These are phyloP conservation scores for Pseudonectria foliicola DNA, from an alignment of 2,329 filamentous ascomycete genomes.

Conservation along the genomic window DNA sequence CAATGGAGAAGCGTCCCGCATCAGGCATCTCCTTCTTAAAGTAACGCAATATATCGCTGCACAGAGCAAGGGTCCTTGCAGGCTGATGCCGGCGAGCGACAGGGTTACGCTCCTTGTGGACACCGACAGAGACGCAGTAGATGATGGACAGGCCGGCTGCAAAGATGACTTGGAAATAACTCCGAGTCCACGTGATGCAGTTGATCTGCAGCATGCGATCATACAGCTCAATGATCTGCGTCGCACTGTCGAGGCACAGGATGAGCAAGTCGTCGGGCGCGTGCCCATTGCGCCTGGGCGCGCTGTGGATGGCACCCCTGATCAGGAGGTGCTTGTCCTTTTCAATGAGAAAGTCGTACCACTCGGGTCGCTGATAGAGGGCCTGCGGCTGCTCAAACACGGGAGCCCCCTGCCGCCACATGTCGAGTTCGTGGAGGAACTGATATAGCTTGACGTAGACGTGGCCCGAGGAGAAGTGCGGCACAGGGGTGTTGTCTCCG, in stretches of 20 bases:
- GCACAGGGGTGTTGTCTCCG: neutral
- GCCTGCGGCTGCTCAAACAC: slow-evolving; percentile 25
- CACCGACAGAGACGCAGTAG: slow-evolving; percentile 17
- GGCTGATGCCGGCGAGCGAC: neutral
- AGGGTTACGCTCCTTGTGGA: slow-evolving; percentile 1
- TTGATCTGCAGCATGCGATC: slow-evolving; percentile 26
- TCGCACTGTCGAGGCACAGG: slow-evolving; percentile 29
- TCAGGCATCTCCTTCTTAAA: slow-evolving; percentile 10
- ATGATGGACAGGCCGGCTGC: slow-evolving; percentile 35
- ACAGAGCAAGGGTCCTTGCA: slow-evolving; percentile 1
- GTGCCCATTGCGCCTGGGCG: slow-evolving; percentile 26
- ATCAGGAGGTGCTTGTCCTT: slow-evolving; percentile 34
- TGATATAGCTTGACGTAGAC: slow-evolving; percentile 21
- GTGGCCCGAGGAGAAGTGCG: slow-evolving; percentile 10
- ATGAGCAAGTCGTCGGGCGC: slow-evolving; percentile 26
- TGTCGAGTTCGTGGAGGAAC: slow-evolving; percentile 27
- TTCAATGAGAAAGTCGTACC: slow-evolving; percentile 36
- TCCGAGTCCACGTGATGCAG: slow-evolving; percentile 35
- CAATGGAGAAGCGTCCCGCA: slow-evolving; percentile 10
- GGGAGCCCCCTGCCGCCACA: slow-evolving; percentile 29
- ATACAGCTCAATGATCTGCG: slow-evolving; percentile 32
- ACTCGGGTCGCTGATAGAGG: slow-evolving; percentile 36
- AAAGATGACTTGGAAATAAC: slow-evolving; percentile 42
- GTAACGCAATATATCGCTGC: neutral
- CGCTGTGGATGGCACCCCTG: slow-evolving; percentile 33